Base-by-base conservation (phyloP, 129 eudicot genomes). In the Cynara cardunculus region DNA sequence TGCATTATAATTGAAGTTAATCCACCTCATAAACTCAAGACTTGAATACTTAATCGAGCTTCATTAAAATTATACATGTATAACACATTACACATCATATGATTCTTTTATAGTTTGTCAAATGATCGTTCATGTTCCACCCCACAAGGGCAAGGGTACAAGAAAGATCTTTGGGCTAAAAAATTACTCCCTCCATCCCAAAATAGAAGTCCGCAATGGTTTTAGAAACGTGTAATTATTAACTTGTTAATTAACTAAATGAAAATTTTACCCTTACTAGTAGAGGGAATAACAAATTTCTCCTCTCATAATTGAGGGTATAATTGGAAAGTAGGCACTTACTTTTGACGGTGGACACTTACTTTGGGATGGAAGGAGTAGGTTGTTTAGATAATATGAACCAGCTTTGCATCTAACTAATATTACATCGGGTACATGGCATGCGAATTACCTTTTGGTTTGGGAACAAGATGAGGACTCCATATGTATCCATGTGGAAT, bases 391-490 rank as follows among this genome's bases (percentile, higher is more conserved):
- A 79, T 79, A 31, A 62, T 28, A 16, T 21, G 27, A 32, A 30
- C 71, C 35, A 53, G 26, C 77, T 71, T 53, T 79, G 71, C 68
- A 71, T 24, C 25, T 76, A 79, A 79, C 69, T 68, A 69, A 27
- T 69, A 69, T n/a, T 30, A 46, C 53, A 44, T 78, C 66, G 44
- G 69, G 56, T 34, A 56, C 13, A 71, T 22, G 28, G 25, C 56
- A 10, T 56, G 41, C 11, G 62, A 75, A 64, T 5, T 56, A 96
- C 99, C 99, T 96, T 92, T 96, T 61, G 99, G 99, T 87, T 96
- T 96, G 76, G 99, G 99, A 78, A 93, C 99, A 80, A 96, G 98
- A 84, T 91, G 96, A 83, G 99, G 99, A 82, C 98, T 92, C 99
- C 99, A 96, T 12, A 96, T 96, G 81, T 96, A 96, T 78, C 95